Evolutionary conservation across 352 stramenopile genomes (phyloP), one percentile per base, ranked within the genome.

Genomic region (Pythium rhizo-oryzae): DNA sequence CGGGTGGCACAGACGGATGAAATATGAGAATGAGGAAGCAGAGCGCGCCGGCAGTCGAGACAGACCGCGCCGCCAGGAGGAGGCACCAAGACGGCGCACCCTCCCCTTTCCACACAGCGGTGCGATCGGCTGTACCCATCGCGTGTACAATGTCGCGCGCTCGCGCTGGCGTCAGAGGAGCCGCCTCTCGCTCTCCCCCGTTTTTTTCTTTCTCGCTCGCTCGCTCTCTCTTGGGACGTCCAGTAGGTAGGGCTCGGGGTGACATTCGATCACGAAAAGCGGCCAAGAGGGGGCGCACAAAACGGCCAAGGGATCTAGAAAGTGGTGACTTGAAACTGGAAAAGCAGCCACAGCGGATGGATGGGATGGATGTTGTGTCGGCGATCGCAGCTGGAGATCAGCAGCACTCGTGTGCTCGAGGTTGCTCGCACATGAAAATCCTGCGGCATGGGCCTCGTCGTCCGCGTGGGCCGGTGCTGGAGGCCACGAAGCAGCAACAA

Each of bases 101-200:
- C 41, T n/a, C 41, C 41, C 41, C 21, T n/a, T n/a, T n/a, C n/a
- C n/a, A n/a, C n/a, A n/a, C n/a, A n/a, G n/a, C n/a, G n/a, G 13
- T n/a, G 23, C 21, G n/a, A 46, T 37, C 25, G 13, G 47, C 39
- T 65, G 64, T 65, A 70, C 56, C 64, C 64, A 70, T 70, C 54
- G n/a, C 30, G 41, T 51, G 59, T 50, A 44, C 46, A 50, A 49
- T 65, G 64, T 70, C 64, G 64, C 56, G 59, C 64, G 51, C 54
- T 65, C 55, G 64, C 64, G 59, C 35, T 70, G 64, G 64, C 64
- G 64, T 70, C 64, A 70, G 64, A 54, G 58, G 58, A 64, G 58
- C 58, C 58, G 58, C 58, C 58, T 64, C 58, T 64, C 58, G 58
- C 56, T 62, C 56, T 62, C 56, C 51, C n/a, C 56, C 56, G 24